phyloP scores from a whole-genome alignment of 768 basidiomycete species.

The Holtermannia corniformis region DNA sequence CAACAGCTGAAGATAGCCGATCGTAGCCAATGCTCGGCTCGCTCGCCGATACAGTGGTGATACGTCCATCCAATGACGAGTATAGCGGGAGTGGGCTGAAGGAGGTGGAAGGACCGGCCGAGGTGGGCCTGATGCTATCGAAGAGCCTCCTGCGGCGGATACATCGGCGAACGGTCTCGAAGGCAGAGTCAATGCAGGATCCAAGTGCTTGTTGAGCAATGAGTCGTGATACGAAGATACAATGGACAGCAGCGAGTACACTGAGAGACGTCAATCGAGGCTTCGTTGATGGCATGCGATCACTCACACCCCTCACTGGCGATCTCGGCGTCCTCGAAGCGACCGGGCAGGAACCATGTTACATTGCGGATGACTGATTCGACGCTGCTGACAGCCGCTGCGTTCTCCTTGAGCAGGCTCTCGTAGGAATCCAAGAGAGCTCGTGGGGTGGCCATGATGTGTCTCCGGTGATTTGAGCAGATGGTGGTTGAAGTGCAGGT shows the following conservation, averaged over 20 bases:
- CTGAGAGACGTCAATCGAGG: conserved; percentile 43
- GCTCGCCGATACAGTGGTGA: conserved; percentile 66
- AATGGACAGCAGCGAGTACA: conserved; percentile 76
- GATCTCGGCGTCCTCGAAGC: conserved; percentile 94
- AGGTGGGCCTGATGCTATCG: conserved; percentile 1
- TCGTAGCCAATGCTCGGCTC: conserved; percentile 61
- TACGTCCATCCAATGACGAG: conserved; percentile 71
- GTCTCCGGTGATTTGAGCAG: too few species aligned
- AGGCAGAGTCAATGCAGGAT: conserved; percentile 47
- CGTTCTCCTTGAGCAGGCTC: conserved; percentile 70
- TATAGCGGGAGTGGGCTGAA: conserved; percentile 71
- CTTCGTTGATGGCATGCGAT: neutral
- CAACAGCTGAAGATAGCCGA: conserved; percentile 72
- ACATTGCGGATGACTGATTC: conserved; percentile 81
- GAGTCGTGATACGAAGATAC: conserved; percentile 93
- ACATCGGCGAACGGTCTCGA: conserved; percentile 25
- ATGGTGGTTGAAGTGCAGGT: too few species aligned
- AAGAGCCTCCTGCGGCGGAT: neutral
- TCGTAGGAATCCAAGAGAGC: conserved; percentile 50
- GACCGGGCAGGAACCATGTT: conserved; percentile 90
- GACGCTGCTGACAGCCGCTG: conserved; percentile 71
- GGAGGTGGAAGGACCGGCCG: conserved; percentile 19
- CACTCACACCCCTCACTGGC: conserved; percentile 86
- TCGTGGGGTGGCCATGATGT: neutral
- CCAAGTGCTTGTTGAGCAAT: conserved; percentile 66